Percentiles rank a stretch among this genome's conserved stretches.
These are phyloP conservation scores for Podospora pseudoanserina DNA, from an alignment of 495 filamentous ascomycete species.

Conservation along the genomic window DNA sequence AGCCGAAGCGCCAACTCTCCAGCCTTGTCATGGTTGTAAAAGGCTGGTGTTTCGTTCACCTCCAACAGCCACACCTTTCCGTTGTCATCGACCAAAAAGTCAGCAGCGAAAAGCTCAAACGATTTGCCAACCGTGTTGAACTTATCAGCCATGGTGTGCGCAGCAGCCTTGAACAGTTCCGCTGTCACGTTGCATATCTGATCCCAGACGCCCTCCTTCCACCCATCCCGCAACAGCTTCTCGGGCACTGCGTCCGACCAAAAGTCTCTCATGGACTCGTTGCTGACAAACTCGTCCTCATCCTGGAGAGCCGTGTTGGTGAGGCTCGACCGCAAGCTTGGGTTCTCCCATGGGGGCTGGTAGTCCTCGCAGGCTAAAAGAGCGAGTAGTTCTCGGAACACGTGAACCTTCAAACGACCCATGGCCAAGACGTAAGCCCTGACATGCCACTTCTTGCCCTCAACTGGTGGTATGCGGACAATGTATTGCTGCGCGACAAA, in stretches of 20 bases:
- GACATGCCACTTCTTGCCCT: constrained; percentile 73
- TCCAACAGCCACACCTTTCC: constrained; percentile 63
- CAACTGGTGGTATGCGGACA: constrained; percentile 61
- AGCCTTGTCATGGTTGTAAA: constrained; percentile 65
- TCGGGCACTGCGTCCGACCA: constrained; percentile 49
- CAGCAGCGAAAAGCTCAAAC: constrained; percentile 74
- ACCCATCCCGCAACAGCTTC: constrained; percentile 26
- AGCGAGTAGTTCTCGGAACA: constrained; percentile 71
- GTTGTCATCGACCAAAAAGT: constrained; percentile 63
- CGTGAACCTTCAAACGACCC: constrained; percentile 64
- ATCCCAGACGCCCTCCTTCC: constrained; percentile 49
- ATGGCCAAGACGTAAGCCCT: constrained; percentile 68
- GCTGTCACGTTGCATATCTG: constrained; percentile 58
- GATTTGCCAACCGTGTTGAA: constrained; percentile 59
- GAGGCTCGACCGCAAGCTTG: constrained; percentile 36
- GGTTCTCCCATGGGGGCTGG: constrained; percentile 31
- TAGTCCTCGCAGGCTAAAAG: constrained; percentile 67
- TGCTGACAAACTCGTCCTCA: constrained; percentile 13
- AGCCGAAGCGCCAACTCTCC: constrained; percentile 60
- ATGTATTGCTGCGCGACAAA: constrained; percentile 77
- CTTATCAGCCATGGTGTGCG: constrained; percentile 34
- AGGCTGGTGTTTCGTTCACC: constrained; percentile 80
- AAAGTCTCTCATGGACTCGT: constrained; percentile 58
- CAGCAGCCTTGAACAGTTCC: constrained; percentile 65
- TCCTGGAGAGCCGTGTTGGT: constrained; percentile 81